Evolutionary conservation across 495 filamentous ascomycete species (phyloP).

Genomic region (Penicillium macrosclerotiorum): DNA sequence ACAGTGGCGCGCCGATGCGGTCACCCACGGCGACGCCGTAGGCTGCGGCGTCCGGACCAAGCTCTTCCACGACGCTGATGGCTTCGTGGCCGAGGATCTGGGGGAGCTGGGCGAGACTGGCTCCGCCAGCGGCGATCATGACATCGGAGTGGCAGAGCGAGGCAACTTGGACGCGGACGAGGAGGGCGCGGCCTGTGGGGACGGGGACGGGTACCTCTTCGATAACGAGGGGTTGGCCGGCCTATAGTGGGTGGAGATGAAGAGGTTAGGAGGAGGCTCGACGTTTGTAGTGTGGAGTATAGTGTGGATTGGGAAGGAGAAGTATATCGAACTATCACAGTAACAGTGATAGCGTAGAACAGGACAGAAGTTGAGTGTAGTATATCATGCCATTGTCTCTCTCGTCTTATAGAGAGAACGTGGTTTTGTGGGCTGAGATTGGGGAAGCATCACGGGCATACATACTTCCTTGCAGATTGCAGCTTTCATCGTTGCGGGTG

Average conservation of each 20-base stretch:
- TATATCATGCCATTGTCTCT: no score
- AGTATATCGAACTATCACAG: no score
- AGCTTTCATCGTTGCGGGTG: constrained; percentile 12
- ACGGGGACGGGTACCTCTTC: constrained; percentile 11
- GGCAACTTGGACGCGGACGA: constrained; percentile 14
- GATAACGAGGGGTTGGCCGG: constrained; percentile 8
- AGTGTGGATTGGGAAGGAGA: no score
- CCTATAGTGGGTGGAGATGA: constrained; percentile 1
- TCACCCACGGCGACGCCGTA: constrained; percentile 14
- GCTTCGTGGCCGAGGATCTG: constrained; percentile 19
- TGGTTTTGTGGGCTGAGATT: background rate
- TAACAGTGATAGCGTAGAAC: no score
- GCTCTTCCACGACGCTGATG: constrained; percentile 13
- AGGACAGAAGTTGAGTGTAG: no score
- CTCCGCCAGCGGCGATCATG: background rate
- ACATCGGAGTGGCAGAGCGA: constrained; percentile 19
- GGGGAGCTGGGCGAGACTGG: background rate
- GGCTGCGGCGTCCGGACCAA: constrained; percentile 10
- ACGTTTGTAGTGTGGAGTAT: no score
- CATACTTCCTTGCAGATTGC: constrained; percentile 12
- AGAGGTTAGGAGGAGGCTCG: no score
- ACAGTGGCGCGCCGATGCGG: constrained; percentile 12
- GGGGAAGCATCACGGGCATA: background rate
- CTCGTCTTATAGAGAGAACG: no score
- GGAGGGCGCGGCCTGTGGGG: constrained; percentile 13